Percentiles rank a stretch among this genome's conserved stretches.
Conservation (phyloP, 176 grass and related monocot genomes). For the Luzula sylvatica region DNA sequence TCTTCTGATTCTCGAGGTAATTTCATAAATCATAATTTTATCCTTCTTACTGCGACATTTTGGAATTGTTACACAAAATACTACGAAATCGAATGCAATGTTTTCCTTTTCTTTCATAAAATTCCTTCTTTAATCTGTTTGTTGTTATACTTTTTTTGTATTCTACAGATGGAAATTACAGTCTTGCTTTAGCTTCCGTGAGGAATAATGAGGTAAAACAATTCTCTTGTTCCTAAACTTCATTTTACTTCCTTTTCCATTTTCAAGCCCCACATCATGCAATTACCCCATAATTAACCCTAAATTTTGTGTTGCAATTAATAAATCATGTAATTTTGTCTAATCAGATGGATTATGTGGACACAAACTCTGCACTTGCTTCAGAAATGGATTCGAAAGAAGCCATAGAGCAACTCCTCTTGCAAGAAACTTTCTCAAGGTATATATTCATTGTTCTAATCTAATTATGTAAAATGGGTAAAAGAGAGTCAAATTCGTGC, state of each 20-base stretch:
- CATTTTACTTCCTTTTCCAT: background rate
- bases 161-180: background rate
- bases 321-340: conserved; percentile 8
- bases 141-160: background rate
- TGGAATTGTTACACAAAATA: background rate
- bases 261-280: background rate
- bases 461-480: background rate
- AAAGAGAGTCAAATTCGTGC: conserved; percentile 11
- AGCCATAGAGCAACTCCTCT: conserved; percentile 64
- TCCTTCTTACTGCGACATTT: background rate
- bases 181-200: background rate
- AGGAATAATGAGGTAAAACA: conserved; percentile 9
- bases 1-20: conserved; percentile 4
- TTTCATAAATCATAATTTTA: background rate
- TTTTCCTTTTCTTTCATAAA: no score
- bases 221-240: background rate
- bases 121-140: no score
- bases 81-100: no score
- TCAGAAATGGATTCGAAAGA: conserved; percentile 70
- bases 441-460: conserved; percentile 21
- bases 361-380: conserved; percentile 44
- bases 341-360: conserved; percentile 27
- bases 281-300: background rate
- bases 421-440: conserved; percentile 86
- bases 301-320: background rate